Base-by-base conservation (phyloP, 306 rosid genomes). In the Crotalaria pallida region DNA sequence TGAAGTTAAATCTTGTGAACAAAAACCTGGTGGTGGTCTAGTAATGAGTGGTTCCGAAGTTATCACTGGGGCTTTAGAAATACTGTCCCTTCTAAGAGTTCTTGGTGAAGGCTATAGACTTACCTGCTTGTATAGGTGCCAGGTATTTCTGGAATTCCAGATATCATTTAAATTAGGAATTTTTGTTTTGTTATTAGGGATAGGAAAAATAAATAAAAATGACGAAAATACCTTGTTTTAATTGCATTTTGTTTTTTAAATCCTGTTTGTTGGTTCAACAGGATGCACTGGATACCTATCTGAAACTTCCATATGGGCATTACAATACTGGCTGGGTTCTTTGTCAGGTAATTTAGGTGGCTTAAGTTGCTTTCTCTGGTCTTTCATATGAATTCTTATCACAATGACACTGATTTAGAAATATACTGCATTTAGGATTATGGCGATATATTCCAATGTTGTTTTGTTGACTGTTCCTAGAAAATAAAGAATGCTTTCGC, bases 311-410 rank as follows among this genome's bases (percentile, higher is more conserved):
- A 16, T 85, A 74, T 73, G 87, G 75, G 84, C 98, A 93, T 80
- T 93, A 90, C 79, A 79, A 84, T 76, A 90, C 98, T 7, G 94
- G 94, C 68, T 90, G 98, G 98, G 96, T 93, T 78, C 97, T 93
- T 80, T 93, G 94, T 44, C 97, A 93, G 98, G 98, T 93, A 84
- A 38, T 27, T 72, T 78, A 50, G 69, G 65, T 70, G 18, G 36
- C 36, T 66, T 43, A 50, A 51, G 43, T 56, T 52, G 58, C 72
- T 17, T 33, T 58, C 3, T 38, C 40, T 3, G 19, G 16, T 36
- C 66, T 73, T 80, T 19, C 23, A 44, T 40, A 55, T 41, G 44
- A 33, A 10, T 17, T 19, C 16, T 2, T 59, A 50, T 9, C 33
- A 17, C 72, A 26, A 31, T 3, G 27, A 8, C 23, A 29, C 62